Evolutionary conservation across 306 rosid genomes (phyloP).

Genomic region (Macrotyloma uniflorum): DNA sequence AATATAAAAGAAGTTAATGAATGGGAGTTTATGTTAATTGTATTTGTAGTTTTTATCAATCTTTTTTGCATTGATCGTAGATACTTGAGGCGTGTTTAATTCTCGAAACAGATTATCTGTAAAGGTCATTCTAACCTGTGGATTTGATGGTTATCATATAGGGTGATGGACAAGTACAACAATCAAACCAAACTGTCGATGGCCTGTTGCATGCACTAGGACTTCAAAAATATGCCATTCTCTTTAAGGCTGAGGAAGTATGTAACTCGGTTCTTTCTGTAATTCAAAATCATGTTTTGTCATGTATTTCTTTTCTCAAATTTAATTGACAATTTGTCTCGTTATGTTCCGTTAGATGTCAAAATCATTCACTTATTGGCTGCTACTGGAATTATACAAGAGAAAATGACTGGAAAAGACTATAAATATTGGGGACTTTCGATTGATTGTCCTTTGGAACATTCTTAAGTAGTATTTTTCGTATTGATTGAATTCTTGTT

Average conservation of each 20-base stretch:
- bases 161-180: slow-evolving; percentile 77
- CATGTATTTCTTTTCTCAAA: slow-evolving; percentile 5
- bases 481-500: background rate
- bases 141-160: slow-evolving; percentile 40
- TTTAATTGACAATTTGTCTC: slow-evolving; percentile 18
- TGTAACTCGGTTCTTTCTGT: slow-evolving; percentile 42
- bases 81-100: slow-evolving; percentile 18
- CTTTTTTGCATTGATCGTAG: slow-evolving; percentile 21
- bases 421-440: slow-evolving; percentile 9
- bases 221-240: slow-evolving; percentile 78
- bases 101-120: slow-evolving; percentile 15
- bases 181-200: slow-evolving; percentile 75
- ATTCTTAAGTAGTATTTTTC: background rate
- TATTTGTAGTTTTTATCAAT: slow-evolving; percentile 1
- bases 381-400: background rate
- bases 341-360: slow-evolving; percentile 27
- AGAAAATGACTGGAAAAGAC: slow-evolving; percentile 26
- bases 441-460: background rate
- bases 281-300: slow-evolving; percentile 1
- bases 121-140: slow-evolving; percentile 27
- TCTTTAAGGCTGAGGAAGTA: slow-evolving; percentile 97
- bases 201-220: slow-evolving; percentile 78
- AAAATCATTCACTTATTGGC: slow-evolving; percentile 7
- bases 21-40: slow-evolving; percentile 25
- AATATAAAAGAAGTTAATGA: background rate